Conservation (phyloP, 108 stramenopile species). For the Skeletonema tropicum region DNA sequence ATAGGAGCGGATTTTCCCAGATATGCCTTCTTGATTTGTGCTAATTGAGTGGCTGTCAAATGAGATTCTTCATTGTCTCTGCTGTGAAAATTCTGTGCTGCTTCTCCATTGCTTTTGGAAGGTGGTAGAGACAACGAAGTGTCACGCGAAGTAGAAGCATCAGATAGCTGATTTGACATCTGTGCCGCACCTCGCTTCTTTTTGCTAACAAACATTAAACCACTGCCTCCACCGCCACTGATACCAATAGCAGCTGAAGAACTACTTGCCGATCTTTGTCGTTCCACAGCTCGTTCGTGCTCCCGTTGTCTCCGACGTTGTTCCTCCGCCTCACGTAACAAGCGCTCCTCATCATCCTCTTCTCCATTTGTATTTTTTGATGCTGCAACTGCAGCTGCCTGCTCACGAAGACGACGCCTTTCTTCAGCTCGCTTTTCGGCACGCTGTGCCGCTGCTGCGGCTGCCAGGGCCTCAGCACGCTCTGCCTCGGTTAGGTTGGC, state of each 20-base stretch:
- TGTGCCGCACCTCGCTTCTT: slow-evolving; percentile 46
- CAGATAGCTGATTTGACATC: background rate
- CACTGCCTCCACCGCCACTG: background rate
- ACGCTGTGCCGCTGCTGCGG: slow-evolving; percentile 63
- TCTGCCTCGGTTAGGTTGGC: slow-evolving; percentile 61
- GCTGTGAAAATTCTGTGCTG: background rate
- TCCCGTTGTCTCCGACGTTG: slow-evolving; percentile 20
- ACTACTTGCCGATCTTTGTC: background rate
- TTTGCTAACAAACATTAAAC: slow-evolving; percentile 62
- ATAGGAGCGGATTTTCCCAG: slow-evolving; percentile 61
- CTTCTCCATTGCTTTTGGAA: slow-evolving; percentile 3
- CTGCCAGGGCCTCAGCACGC: slow-evolving; percentile 65
- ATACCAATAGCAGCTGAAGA: background rate
- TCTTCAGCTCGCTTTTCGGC: slow-evolving; percentile 74
- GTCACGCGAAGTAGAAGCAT: slow-evolving; percentile 4
- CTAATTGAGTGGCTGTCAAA: slow-evolving; percentile 46
- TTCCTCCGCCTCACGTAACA: slow-evolving; percentile 23
- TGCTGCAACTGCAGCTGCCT: slow-evolving; percentile 20
- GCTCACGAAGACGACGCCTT: slow-evolving; percentile 18
- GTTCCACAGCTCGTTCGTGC: slow-evolving; percentile 20
- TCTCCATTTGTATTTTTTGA: slow-evolving; percentile 4
- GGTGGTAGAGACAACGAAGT: background rate
- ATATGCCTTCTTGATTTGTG: slow-evolving; percentile 64
- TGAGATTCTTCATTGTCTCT: slow-evolving; percentile 35
- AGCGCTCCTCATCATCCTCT: slow-evolving; percentile 30